These are phyloP conservation scores for Claviceps sp. DNA, from an alignment of 2,329 filamentous ascomycete species.

Conservation along the genomic window DNA sequence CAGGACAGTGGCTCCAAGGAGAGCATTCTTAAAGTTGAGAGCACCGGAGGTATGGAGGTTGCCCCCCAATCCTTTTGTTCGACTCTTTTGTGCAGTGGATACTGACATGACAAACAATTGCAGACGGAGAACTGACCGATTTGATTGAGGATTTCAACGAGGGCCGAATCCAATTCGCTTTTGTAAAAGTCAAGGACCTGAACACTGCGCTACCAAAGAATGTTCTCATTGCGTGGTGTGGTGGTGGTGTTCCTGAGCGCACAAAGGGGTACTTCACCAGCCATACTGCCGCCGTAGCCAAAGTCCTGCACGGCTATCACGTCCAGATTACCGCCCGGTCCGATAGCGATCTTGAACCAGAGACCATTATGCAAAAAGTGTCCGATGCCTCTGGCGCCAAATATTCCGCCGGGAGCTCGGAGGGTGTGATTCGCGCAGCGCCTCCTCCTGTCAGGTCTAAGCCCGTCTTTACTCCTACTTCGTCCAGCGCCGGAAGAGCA, in stretches of 20 bases:
- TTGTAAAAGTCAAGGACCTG: conserved; percentile 89
- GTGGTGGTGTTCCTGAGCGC: conserved; percentile 92
- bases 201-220: conserved; percentile 83
- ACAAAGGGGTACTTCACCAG: conserved; percentile 98
- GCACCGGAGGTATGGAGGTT: conserved; percentile 56
- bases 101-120: conserved; percentile 10
- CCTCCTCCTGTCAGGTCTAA: conserved; percentile 70
- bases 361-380: conserved; percentile 83
- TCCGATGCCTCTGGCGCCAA: conserved; percentile 89
- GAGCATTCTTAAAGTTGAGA: conserved; percentile 89
- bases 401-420: conserved; percentile 60
- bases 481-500: conserved; percentile 27
- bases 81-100: background rate
- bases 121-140: conserved; percentile 82
- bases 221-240: conserved; percentile 91
- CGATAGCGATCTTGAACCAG: conserved; percentile 75
- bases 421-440: conserved; percentile 36
- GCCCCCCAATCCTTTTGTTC: background rate
- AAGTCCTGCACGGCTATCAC: conserved; percentile 91
- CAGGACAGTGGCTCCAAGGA: conserved; percentile 78
- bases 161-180: conserved; percentile 91
- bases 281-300: conserved; percentile 78
- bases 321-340: conserved; percentile 94
- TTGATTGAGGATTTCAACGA: conserved; percentile 94
- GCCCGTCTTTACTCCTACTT: conserved; percentile 77